These are phyloP conservation scores for Nepenthes alata DNA, from an alignment of 179 eudicot genomes.

Conservation along the genomic window DNA sequence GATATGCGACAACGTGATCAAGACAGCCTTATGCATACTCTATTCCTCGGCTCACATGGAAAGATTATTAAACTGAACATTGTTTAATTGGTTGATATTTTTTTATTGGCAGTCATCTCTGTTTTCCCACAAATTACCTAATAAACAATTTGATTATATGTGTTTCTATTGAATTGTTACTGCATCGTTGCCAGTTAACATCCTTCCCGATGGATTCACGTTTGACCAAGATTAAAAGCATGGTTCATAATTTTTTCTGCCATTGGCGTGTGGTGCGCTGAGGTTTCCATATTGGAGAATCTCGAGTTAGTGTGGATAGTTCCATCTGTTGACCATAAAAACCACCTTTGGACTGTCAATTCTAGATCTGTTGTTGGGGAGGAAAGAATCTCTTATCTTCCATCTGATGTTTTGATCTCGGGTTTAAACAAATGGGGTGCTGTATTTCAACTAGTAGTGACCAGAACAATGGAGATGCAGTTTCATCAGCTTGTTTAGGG, in stretches of 20 bases:
- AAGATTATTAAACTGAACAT: no score
- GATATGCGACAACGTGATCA: no score
- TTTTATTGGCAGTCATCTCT: no score
- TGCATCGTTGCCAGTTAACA: slow-evolving; percentile 12
- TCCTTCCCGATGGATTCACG: slow-evolving; percentile 13
- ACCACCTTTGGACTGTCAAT: slow-evolving; percentile 6
- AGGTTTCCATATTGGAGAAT: neutral
- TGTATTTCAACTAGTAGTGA: slow-evolving; percentile 65
- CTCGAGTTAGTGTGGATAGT: slow-evolving; percentile 2
- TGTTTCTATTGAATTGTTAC: slow-evolving; percentile 6
- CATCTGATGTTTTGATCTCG: slow-evolving; percentile 18
- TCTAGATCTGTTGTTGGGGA: neutral
- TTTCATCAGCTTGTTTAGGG: slow-evolving; percentile 37
- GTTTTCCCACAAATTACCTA: neutral
- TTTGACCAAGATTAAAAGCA: slow-evolving; percentile 15
- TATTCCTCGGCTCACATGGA: no score
- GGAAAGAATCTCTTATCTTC: slow-evolving; percentile 3
- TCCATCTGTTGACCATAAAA: slow-evolving; percentile 9
- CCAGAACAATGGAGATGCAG: slow-evolving; percentile 45
- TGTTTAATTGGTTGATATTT: no score
- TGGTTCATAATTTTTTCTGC: slow-evolving; percentile 4
- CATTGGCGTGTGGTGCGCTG: slow-evolving; percentile 12
- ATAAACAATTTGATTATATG: slow-evolving; percentile 6
- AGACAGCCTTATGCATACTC: no score
- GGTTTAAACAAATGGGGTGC: slow-evolving; percentile 62